Evolutionary conservation across 169 alveolate genomes (phyloP).

Genomic region (Plasmodium berghei): DNA sequence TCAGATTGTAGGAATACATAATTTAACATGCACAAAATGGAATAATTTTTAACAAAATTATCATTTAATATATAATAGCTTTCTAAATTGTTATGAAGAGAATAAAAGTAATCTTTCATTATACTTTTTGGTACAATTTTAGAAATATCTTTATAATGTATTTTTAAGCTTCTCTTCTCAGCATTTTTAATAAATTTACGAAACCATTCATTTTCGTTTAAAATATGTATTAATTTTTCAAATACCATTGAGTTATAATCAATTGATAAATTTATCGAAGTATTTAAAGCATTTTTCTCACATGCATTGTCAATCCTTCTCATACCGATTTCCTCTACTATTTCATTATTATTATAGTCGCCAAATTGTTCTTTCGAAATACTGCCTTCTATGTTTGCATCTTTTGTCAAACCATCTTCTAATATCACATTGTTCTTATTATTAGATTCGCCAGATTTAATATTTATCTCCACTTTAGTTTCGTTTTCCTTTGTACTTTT

Average conservation of each 20-base stretch:
- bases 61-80: constrained; percentile 32
- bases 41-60: constrained; percentile 46
- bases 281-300: not conserved
- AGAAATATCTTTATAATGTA: constrained; percentile 39
- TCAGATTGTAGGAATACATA: constrained; percentile 36
- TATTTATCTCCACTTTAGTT: not conserved
- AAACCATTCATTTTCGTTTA: constrained; percentile 47
- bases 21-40: constrained; percentile 68
- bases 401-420: not conserved
- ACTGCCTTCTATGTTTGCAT: not conserved
- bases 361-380: not conserved
- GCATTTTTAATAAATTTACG: constrained; percentile 17
- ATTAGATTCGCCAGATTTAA: not conserved
- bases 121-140: constrained; percentile 63
- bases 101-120: constrained; percentile 51
- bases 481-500: not conserved
- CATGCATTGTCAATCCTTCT: not conserved
- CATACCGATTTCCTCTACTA: too few species aligned
- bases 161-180: constrained; percentile 29
- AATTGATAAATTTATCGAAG: not conserved
- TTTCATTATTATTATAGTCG: not conserved
- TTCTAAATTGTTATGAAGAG: constrained; percentile 43
- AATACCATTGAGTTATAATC: constrained; percentile 14
- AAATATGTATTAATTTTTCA: constrained; percentile 52
- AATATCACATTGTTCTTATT: not conserved